phyloP scores from a whole-genome alignment of 306 rosid species.

The Pterocarpus macrocarpus region DNA sequence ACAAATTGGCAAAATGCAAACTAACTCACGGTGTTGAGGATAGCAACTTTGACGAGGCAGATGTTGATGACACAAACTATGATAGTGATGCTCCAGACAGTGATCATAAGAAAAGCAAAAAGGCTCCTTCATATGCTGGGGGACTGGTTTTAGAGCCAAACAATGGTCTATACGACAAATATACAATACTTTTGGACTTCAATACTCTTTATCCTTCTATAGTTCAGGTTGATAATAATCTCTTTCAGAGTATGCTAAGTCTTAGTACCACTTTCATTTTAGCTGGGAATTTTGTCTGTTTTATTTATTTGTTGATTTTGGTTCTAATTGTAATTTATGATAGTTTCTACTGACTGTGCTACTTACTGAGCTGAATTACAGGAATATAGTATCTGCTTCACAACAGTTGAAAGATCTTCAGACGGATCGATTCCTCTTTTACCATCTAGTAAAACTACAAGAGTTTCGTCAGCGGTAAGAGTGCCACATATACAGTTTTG shows the following conservation, averaged over 20 bases:
- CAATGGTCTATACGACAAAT: slow-evolving; percentile 94
- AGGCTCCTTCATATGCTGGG: slow-evolving; percentile 89
- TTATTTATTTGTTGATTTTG: slow-evolving; percentile 26
- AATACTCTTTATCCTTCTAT: slow-evolving; percentile 98
- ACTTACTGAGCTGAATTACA: slow-evolving; percentile 54
- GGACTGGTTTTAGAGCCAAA: slow-evolving; percentile 99
- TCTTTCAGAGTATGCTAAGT: slow-evolving; percentile 28
- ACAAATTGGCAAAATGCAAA: slow-evolving; percentile 67
- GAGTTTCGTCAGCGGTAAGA: slow-evolving; percentile 94
- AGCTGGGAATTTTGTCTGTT: slow-evolving; percentile 12
- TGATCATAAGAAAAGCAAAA: slow-evolving; percentile 78
- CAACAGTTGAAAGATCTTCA: slow-evolving; percentile 84
- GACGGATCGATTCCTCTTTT: slow-evolving; percentile 77
- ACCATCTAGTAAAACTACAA: slow-evolving; percentile 72
- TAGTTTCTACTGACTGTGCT: slow-evolving; percentile 29
- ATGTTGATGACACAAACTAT: slow-evolving; percentile 57
- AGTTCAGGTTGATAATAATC: slow-evolving; percentile 72
- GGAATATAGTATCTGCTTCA: slow-evolving; percentile 98
- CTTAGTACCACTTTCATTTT: slow-evolving; percentile 20
- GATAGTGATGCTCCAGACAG: slow-evolving; percentile 61
- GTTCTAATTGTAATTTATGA: slow-evolving; percentile 28
- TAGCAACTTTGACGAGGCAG: slow-evolving; percentile 61
- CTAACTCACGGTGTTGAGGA: slow-evolving; percentile 60
- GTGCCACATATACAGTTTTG: slow-evolving; percentile 24
- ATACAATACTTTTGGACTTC: slow-evolving; percentile 90